A percentile compares a stretch with the other conserved stretches of the same genome.
Evolutionary conservation across 306 rosid species (phyloP).

Genomic region (Cyamopsis tetragonoloba): DNA sequence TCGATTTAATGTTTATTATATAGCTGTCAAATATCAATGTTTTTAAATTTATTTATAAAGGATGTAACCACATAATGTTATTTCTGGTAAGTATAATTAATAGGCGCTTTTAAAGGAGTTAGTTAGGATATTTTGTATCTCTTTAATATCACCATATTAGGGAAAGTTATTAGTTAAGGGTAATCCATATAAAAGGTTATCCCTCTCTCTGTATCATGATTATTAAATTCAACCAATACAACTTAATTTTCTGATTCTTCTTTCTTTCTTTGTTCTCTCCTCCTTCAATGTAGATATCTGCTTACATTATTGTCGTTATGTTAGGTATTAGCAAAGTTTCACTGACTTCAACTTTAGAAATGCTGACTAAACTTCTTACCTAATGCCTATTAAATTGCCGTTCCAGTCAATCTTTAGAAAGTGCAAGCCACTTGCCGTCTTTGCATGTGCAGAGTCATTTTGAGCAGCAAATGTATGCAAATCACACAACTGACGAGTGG

Average conservation of each 20-base stretch:
- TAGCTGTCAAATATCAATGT: conserved; percentile 7
- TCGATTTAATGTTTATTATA: not conserved
- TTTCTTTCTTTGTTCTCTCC: no score
- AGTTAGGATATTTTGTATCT: no score
- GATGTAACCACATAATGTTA: no score
- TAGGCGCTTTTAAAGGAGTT: no score
- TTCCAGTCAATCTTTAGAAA: conserved; percentile 43
- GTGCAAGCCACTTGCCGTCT: conserved; percentile 33
- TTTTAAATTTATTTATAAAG: not conserved
- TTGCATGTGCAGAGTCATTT: conserved; percentile 28
- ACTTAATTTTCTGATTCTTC: no score
- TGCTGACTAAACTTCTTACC: conserved; percentile 16
- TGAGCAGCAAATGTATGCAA: conserved; percentile 36
- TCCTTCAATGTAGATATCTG: no score
- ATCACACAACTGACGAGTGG: conserved; percentile 43
- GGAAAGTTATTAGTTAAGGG: no score
- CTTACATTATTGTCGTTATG: not conserved
- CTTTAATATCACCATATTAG: no score
- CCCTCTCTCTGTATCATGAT: no score
- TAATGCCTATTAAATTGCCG: conserved; percentile 21
- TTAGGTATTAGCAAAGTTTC: not conserved
- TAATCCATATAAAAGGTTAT: no score
- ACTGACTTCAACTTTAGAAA: conserved; percentile 1
- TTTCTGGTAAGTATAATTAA: no score
- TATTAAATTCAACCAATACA: no score